Percentiles rank a stretch among this genome's conserved stretches.
Conservation (phyloP, 2,329 filamentous ascomycete species). For the Paecilomyces fulvus region DNA sequence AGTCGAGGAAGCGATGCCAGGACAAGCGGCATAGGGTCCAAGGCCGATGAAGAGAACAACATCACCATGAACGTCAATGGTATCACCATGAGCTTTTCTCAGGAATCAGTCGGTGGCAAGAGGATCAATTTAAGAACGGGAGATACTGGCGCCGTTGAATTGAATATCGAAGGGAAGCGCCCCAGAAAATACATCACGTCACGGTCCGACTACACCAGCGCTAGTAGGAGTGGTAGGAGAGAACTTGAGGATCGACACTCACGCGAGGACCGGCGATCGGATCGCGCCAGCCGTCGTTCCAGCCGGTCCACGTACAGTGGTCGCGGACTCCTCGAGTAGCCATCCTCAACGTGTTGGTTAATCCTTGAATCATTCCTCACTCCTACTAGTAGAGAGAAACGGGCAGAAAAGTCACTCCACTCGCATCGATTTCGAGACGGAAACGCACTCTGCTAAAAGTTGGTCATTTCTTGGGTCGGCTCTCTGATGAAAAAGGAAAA, state of each 20-base stretch:
- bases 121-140: constrained; percentile 31
- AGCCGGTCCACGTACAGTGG: constrained; percentile 30
- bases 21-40: constrained; percentile 25
- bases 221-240: constrained; percentile 21
- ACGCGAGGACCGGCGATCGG: constrained; percentile 27
- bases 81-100: constrained; percentile 30
- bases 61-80: constrained; percentile 34
- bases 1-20: constrained; percentile 31
- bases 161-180: constrained; percentile 30
- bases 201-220: constrained; percentile 27
- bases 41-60: constrained; percentile 27
- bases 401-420: not conserved
- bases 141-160: constrained; percentile 27
- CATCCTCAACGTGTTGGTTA: not conserved
- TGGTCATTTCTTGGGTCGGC: constrained; percentile 7
- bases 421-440: not conserved
- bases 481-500: constrained; percentile 7
- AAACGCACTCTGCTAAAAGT: constrained; percentile 6
- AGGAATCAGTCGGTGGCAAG: constrained; percentile 28
- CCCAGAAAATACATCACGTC: constrained; percentile 29
- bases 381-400: not conserved
- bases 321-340: constrained; percentile 13
- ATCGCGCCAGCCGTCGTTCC: constrained; percentile 28
- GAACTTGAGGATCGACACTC: constrained; percentile 22
- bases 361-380: not conserved